phyloP scores from a whole-genome alignment of 306 rosid genomes.

The Castanospermum australe region DNA sequence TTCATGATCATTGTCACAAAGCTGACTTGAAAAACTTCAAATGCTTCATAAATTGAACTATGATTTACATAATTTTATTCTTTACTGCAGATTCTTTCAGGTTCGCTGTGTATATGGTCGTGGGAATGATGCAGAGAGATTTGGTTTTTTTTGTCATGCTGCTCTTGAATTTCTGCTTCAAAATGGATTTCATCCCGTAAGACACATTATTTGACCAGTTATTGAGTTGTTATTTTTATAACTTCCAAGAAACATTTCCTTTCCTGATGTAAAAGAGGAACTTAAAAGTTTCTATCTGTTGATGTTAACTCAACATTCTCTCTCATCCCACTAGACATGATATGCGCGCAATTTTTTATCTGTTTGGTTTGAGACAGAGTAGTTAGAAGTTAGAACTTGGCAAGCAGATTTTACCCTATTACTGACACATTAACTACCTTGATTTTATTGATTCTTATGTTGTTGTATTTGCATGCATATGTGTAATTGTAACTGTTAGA shows the following conservation, averaged over 20 bases:
- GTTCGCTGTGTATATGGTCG: slow-evolving; percentile 87
- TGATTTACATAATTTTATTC: slow-evolving; percentile 19
- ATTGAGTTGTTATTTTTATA: slow-evolving; percentile 13
- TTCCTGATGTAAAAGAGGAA: neutral
- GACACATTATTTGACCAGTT: slow-evolving; percentile 28
- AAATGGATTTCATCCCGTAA: slow-evolving; percentile 88
- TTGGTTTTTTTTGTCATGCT: slow-evolving; percentile 93
- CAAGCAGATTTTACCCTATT: neutral
- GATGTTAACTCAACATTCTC: neutral
- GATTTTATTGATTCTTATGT: neutral
- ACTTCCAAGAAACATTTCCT: slow-evolving; percentile 3
- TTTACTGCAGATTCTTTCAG: slow-evolving; percentile 61
- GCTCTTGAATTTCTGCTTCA: slow-evolving; percentile 93
- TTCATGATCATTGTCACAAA: slow-evolving; percentile 5
- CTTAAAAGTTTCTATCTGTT: neutral
- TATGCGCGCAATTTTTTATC: neutral
- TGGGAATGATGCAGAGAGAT: slow-evolving; percentile 80
- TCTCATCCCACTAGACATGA: neutral
- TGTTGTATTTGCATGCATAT: slow-evolving; percentile 1
- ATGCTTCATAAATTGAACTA: slow-evolving; percentile 15
- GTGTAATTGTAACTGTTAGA: neutral
- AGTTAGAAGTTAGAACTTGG: neutral
- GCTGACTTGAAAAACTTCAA: slow-evolving; percentile 10
- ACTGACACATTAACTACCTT: neutral
- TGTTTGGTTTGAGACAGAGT: slow-evolving; percentile 10